These are phyloP conservation scores for Macrolepiota albuminosa DNA, from an alignment of 768 basidiomycete species.

Conservation along the genomic window DNA sequence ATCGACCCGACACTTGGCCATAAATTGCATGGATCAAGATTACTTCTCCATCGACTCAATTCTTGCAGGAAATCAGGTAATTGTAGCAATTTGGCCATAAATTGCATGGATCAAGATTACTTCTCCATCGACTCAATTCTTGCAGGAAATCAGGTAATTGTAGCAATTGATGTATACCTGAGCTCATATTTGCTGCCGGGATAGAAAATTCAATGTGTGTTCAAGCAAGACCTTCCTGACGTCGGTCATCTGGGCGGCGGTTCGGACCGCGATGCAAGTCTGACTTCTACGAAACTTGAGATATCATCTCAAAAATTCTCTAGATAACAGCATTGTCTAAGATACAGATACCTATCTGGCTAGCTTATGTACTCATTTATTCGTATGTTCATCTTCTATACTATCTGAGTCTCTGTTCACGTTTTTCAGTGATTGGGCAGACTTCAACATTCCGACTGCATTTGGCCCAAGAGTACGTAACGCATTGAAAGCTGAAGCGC, in stretches of 20 bases:
- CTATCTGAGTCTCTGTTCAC: neutral
- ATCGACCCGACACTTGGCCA: conserved; percentile 16
- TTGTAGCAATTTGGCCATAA: conserved; percentile 5
- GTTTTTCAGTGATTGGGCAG: conserved; percentile 74
- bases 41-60: conserved; percentile 93
- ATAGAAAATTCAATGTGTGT: conserved; percentile 91
- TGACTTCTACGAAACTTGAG: conserved; percentile 3
- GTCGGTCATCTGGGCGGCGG: conserved; percentile 91
- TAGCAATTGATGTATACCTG: neutral
- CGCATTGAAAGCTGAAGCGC: conserved; percentile 85
- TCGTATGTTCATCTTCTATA: conserved; percentile 39
- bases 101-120: conserved; percentile 82
- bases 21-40: conserved; percentile 69
- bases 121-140: conserved; percentile 90
- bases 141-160: conserved; percentile 78
- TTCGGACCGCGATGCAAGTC: conserved; percentile 71
- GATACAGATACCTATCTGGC: conserved; percentile 85
- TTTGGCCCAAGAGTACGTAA: conserved; percentile 76
- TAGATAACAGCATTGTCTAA: conserved; percentile 79
- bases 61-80: conserved; percentile 85
- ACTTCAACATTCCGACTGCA: conserved; percentile 77
- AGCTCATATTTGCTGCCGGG: neutral
- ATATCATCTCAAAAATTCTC: neutral
- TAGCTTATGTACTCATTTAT: conserved; percentile 80
- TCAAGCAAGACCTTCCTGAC: conserved; percentile 77